These are phyloP conservation scores for Kodamaea sp. DNA, from an alignment of 1,139 yeast species.

Conservation along the genomic window DNA sequence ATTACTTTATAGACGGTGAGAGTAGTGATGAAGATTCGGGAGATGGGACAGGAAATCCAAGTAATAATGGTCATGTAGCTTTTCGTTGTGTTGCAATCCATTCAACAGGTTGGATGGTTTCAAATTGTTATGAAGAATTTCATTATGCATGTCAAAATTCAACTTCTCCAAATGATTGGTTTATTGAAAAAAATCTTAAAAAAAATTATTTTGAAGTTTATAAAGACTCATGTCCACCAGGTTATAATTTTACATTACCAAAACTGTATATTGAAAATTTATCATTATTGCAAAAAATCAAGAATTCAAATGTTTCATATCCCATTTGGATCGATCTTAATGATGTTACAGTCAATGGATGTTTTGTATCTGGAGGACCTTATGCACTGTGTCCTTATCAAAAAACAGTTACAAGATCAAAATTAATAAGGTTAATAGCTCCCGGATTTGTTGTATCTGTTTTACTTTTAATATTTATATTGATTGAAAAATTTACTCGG, in stretches of 20 bases:
- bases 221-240: constrained; percentile 45
- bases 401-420: constrained; percentile 48
- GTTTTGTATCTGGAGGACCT: constrained; percentile 89
- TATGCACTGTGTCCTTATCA: constrained; percentile 77
- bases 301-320: constrained; percentile 15
- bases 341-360: constrained; percentile 65
- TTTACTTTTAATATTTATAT: constrained; percentile 21
- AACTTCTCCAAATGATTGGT: constrained; percentile 46
- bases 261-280: constrained; percentile 37
- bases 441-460: constrained; percentile 62
- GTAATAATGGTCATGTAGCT: constrained; percentile 31
- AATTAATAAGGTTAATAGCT: constrained; percentile 60
- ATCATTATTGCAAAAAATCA: constrained; percentile 26
- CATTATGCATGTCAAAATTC: constrained; percentile 55
- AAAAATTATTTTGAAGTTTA: constrained; percentile 53
- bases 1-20: not conserved
- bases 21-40: constrained; percentile 6
- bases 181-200: constrained; percentile 26
- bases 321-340: constrained; percentile 82
- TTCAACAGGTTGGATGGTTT: constrained; percentile 52
- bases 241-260: constrained; percentile 57
- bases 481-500: constrained; percentile 33
- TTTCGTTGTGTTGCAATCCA: constrained; percentile 59
- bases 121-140: constrained; percentile 57
- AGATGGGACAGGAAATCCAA: constrained; percentile 11